Evolutionary conservation across 257 asterid genomes (phyloP).

Genomic region (Osmanthus fragrans): DNA sequence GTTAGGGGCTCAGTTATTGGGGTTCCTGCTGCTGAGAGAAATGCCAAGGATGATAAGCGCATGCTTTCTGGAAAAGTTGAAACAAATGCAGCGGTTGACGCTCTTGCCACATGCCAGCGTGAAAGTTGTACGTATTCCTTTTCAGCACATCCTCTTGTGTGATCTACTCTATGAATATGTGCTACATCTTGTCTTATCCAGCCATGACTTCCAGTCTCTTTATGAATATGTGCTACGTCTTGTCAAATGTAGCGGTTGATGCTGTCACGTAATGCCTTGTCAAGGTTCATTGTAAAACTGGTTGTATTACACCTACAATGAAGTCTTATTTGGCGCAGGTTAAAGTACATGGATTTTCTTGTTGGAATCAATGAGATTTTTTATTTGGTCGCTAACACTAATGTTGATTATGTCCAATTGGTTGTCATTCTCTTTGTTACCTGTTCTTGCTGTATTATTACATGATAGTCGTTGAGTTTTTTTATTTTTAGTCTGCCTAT

Average conservation of each 20-base stretch:
- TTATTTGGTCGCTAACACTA: slow-evolving; percentile 8
- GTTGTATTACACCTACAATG: not conserved
- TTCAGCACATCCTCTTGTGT: slow-evolving; percentile 19
- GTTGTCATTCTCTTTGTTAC: slow-evolving; percentile 7
- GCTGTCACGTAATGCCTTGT: not conserved
- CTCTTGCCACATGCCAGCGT: slow-evolving; percentile 42
- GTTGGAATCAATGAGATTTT: slow-evolving; percentile 11
- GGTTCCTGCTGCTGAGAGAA: slow-evolving; percentile 45
- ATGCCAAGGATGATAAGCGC: slow-evolving; percentile 47
- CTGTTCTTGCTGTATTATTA: not conserved
- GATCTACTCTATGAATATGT: slow-evolving; percentile 15
- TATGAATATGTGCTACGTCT: no score
- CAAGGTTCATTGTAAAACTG: not conserved
- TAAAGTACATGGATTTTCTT: slow-evolving; percentile 7
- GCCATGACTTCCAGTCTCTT: slow-evolving; percentile 5
- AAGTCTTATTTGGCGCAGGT: slow-evolving; percentile 6
- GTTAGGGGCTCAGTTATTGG: slow-evolving; percentile 50
- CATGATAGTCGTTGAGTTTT: not conserved
- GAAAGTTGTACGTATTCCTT: slow-evolving; percentile 59
- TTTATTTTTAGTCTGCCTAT: not conserved
- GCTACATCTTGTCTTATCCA: slow-evolving; percentile 11
- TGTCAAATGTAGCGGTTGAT: no score
- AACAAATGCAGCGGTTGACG: slow-evolving; percentile 38
- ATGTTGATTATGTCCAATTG: slow-evolving; percentile 11
- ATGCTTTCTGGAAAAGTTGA: slow-evolving; percentile 50